These are phyloP conservation scores for Lactarius hengduanensis DNA, from an alignment of 768 basidiomycete genomes.

Conservation along the genomic window DNA sequence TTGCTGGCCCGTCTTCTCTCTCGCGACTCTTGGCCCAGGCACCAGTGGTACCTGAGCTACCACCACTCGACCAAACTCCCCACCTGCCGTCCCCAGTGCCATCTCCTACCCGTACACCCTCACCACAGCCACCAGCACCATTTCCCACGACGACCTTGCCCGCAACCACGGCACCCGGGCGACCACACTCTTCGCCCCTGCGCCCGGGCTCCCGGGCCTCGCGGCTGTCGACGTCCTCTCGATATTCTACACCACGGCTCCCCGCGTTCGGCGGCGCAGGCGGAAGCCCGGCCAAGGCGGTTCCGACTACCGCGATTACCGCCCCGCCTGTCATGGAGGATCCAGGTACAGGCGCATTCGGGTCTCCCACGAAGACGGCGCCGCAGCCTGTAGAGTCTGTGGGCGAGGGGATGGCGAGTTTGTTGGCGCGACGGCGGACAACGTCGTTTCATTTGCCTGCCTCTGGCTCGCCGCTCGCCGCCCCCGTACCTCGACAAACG, in stretches of 20 bases:
- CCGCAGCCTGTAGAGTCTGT: conserved; percentile 63
- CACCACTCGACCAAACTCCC: conserved; percentile 29
- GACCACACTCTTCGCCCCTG: conserved; percentile 42
- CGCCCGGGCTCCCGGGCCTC: conserved; percentile 75
- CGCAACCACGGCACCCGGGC: conserved; percentile 5
- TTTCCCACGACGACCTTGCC: conserved; percentile 10
- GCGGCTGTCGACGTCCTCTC: conserved; percentile 64
- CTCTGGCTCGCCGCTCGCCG: conserved; percentile 34
- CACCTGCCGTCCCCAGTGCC: conserved; percentile 9
- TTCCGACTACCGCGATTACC: conserved; percentile 46
- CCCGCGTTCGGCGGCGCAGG: conserved; percentile 58
- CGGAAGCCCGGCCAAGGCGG: conserved; percentile 66
- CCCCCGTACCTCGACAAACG: conserved; percentile 33
- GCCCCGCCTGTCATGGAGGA: conserved; percentile 37
- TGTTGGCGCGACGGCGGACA: conserved; percentile 49
- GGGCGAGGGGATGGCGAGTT: conserved; percentile 56
- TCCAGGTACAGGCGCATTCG: not conserved
- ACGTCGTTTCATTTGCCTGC: conserved; percentile 55
- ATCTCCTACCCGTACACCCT: conserved; percentile 34
- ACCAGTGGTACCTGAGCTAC: conserved; percentile 40
- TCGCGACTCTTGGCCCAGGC: conserved; percentile 81
- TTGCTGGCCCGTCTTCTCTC: conserved; percentile 73
- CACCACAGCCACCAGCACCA: conserved; percentile 29
- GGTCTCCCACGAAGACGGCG: conserved; percentile 20
- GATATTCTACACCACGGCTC: conserved; percentile 61